Percentiles rank a stretch among this genome's conserved stretches.
These are phyloP conservation scores for Phoma sp. DNA, from an alignment of 2,329 filamentous ascomycete species.

Conservation along the genomic window DNA sequence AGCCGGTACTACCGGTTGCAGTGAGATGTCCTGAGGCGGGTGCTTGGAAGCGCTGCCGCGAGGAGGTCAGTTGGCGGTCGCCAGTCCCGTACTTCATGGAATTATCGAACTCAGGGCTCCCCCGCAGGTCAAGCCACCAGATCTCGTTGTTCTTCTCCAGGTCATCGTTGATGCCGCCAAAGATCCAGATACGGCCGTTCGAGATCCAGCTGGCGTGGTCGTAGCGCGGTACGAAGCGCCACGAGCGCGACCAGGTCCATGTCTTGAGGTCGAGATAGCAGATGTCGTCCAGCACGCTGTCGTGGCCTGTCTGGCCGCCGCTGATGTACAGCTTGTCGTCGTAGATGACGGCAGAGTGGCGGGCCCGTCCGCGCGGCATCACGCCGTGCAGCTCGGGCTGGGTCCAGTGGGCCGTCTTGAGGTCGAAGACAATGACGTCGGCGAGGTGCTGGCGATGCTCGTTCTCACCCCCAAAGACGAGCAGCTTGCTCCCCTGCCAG, in stretches of 20 bases:
- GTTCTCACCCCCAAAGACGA: conserved; percentile 97
- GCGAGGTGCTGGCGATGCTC: conserved; percentile 95
- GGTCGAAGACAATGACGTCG: conserved; percentile 94
- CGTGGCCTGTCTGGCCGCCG: conserved; percentile 92
- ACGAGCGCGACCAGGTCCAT: conserved; percentile 95
- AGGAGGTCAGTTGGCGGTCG: conserved; percentile 49
- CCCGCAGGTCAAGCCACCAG: conserved; percentile 96
- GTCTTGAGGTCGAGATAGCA: conserved; percentile 97
- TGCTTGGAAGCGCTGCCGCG: conserved; percentile 41
- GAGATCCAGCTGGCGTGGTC: conserved; percentile 96
- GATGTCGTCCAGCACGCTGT: conserved; percentile 93
- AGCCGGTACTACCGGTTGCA: conserved; percentile 57
- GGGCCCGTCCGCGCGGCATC: conserved; percentile 85
- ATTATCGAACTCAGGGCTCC: conserved; percentile 82
- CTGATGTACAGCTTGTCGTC: conserved; percentile 97
- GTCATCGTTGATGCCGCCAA: conserved; percentile 90
- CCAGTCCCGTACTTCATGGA: conserved; percentile 66
- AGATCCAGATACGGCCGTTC: conserved; percentile 93
- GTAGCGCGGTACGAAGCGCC: conserved; percentile 93
- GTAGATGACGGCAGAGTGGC: conserved; percentile 92
- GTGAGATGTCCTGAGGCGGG: conserved; percentile 42
- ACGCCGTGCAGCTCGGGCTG: conserved; percentile 86
- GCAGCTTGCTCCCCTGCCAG: conserved; percentile 91
- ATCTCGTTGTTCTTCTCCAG: conserved; percentile 97
- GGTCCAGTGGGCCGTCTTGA: conserved; percentile 94